A percentile compares a stretch with the other conserved stretches of the same genome.
phyloP scores from a whole-genome alignment of 2,329 filamentous ascomycete species.

The Cladosporium sp. region DNA sequence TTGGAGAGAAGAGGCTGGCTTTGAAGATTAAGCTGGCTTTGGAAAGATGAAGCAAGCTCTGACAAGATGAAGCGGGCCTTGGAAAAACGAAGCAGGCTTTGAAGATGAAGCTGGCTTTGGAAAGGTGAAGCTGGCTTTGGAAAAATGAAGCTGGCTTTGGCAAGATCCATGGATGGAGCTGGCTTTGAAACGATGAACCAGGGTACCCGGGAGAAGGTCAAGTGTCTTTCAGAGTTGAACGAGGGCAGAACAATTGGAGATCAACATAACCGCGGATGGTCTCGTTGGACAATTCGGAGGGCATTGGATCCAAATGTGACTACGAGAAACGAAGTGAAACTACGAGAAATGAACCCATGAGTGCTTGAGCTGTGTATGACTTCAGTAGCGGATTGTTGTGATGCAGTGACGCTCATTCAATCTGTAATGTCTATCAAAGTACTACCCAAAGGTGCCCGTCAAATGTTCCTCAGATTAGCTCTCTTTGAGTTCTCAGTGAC shows the following conservation, averaged over 20 bases:
- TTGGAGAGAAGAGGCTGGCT: too few relatives aligned
- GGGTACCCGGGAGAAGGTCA: not conserved
- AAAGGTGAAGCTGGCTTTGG: too few relatives aligned
- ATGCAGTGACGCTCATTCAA: not conserved
- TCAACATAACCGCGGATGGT: too few relatives aligned
- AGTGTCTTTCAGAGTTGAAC: not conserved
- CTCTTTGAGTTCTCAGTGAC: slow-evolving; percentile 20
- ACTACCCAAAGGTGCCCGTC: slow-evolving; percentile 6
- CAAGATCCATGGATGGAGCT: too few relatives aligned
- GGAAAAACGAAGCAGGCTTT: too few relatives aligned
- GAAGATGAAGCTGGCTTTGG: too few relatives aligned
- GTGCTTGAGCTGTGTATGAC: not conserved
- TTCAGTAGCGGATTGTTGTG: not conserved
- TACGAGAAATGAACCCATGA: not conserved
- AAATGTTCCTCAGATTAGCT: slow-evolving; percentile 20
- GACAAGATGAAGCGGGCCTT: too few relatives aligned
- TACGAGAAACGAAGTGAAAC: not conserved
- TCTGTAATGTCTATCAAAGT: not conserved
- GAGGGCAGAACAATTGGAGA: not conserved
- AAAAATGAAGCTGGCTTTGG: too few relatives aligned
- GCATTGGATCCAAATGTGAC: not conserved
- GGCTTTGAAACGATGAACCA: not conserved
- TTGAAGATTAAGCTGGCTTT: too few relatives aligned
- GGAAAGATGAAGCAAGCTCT: too few relatives aligned
- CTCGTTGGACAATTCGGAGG: not conserved